A percentile compares a stretch with the other conserved stretches of the same genome.
These are phyloP conservation scores for Cystoisospora suis DNA, from an alignment of 169 alveolate species.

Conservation along the genomic window DNA sequence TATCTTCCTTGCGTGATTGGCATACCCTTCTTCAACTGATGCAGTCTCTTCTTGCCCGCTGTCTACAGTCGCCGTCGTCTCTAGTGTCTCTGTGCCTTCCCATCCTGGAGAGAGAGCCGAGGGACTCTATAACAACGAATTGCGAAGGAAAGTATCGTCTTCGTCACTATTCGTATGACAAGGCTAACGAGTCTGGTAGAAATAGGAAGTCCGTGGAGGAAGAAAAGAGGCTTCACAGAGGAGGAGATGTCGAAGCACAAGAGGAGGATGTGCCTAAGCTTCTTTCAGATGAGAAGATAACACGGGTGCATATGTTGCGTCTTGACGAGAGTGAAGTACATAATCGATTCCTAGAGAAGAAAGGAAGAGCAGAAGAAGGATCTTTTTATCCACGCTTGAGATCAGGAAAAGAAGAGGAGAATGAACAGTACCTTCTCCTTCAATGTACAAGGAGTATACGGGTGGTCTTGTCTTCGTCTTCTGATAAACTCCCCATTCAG, in stretches of 20 bases:
- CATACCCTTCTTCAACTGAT: not conserved
- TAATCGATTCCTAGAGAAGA: too few relatives aligned
- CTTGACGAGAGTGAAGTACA: not conserved
- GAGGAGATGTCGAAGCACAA: too few relatives aligned
- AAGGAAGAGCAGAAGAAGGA: too few relatives aligned
- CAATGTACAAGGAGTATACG: not conserved
- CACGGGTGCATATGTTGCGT: not conserved
- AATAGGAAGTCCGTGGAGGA: too few relatives aligned
- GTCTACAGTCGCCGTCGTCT: not conserved
- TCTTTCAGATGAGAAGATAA: too few relatives aligned
- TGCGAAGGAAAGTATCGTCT: not conserved
- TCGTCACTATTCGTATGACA: too few relatives aligned
- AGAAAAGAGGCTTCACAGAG: too few relatives aligned
- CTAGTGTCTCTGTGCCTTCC: not conserved
- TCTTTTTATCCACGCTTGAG: not conserved
- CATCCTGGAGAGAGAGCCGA: not conserved
- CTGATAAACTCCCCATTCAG: conserved; percentile 43
- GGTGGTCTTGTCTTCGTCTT: conserved; percentile 21
- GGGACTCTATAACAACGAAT: not conserved
- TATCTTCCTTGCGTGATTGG: not conserved
- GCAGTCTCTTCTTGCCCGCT: not conserved
- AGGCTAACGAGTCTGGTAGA: too few relatives aligned
- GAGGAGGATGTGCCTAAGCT: too few relatives aligned
- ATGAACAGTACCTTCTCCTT: not conserved
- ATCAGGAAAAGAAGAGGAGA: not conserved